A percentile compares a stretch with the other conserved stretches of the same genome.
Conservation (phyloP, 2,329 filamentous ascomycete species). For the Penicillium sp. region DNA sequence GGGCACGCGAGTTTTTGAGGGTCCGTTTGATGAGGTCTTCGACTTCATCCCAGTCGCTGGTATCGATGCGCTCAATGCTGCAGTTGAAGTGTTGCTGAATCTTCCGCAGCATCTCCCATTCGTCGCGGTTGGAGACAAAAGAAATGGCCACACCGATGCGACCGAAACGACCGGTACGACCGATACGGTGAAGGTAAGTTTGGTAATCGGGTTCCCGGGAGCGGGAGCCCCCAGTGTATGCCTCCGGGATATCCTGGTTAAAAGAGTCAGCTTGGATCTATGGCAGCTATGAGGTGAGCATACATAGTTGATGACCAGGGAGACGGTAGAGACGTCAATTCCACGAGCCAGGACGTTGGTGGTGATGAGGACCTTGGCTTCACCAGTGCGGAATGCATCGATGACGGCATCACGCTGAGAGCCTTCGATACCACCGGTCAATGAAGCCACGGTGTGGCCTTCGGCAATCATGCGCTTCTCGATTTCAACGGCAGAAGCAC, state of each 20-base stretch:
- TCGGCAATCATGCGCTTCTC: slow-evolving; percentile 79
- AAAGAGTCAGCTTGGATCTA: slow-evolving; percentile 11
- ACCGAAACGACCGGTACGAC: slow-evolving; percentile 92
- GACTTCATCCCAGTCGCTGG: slow-evolving; percentile 84
- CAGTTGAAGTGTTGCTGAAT: slow-evolving; percentile 78
- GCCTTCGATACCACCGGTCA: slow-evolving; percentile 85
- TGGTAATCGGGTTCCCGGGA: slow-evolving; percentile 70
- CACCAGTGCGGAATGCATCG: slow-evolving; percentile 76
- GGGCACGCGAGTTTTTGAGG: slow-evolving; percentile 56
- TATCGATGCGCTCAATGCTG: slow-evolving; percentile 73
- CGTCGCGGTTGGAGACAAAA: slow-evolving; percentile 81
- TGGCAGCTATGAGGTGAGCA: slow-evolving; percentile 17
- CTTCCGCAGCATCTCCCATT: slow-evolving; percentile 70
- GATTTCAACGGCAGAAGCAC: slow-evolving; percentile 78
- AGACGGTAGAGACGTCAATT: slow-evolving; percentile 87
- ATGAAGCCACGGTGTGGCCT: slow-evolving; percentile 83
- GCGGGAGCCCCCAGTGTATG: slow-evolving; percentile 47
- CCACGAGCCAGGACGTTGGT: slow-evolving; percentile 95
- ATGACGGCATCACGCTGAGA: slow-evolving; percentile 76
- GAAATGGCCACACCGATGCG: slow-evolving; percentile 94
- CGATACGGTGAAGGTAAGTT: slow-evolving; percentile 97
- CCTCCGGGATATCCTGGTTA: slow-evolving; percentile 61
- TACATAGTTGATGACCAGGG: slow-evolving; percentile 96
- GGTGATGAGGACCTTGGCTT: slow-evolving; percentile 93
- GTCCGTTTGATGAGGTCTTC: slow-evolving; percentile 76